Evolutionary conservation across 192 early-diverging fungal species (phyloP), one percentile per base, ranked within the genome.

Genomic region (Bifiguratus adelaidae): DNA sequence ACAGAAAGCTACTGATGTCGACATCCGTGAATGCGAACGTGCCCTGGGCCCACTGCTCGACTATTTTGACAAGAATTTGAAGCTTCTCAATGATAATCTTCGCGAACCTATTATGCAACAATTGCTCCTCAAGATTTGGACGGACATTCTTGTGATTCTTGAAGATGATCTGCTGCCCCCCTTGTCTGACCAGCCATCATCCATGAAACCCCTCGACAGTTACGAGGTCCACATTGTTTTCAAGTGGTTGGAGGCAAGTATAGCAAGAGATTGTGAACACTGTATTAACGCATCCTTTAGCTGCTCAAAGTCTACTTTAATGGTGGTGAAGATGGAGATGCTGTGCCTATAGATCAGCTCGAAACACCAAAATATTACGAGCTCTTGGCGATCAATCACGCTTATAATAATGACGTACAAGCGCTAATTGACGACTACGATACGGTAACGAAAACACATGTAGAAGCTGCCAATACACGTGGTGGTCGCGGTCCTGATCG

Each of bases 151-250:
- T 16, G 49, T 69, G 7, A 60, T 76, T 2, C 60, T 89, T 24
- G 85, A 89, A 50, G 73, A 74, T 27, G 59, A 87, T 0, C 48
- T 89, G 20, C 55, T 87, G 43, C 87, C 87, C 1, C 85, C 86
- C 1, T 62, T 82, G n/a, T 80, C 57, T 32, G 82, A 50, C 13
- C 61, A 53, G 35, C 60, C 60, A 45, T 83, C 70, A 24, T 72
- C 63, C 28, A 65, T 46, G 41, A 83, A 80, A 44, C 63, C 73
- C n/a, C 58, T 89, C 32, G 75, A 74, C 19, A 74, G 78, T 30
- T 61, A 65, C 19, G 81, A 86, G 41, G 55, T 85, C 44, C 65
- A 68, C 27, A 73, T 78, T 56, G 75, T 83, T 3, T 83, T 72
- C 50, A 82, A 82, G 44, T 80, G 82, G 60, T 52, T 89, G 4